phyloP scores from a whole-genome alignment of 2,329 filamentous ascomycete genomes.

The Ophiosphaerella herpotricha region DNA sequence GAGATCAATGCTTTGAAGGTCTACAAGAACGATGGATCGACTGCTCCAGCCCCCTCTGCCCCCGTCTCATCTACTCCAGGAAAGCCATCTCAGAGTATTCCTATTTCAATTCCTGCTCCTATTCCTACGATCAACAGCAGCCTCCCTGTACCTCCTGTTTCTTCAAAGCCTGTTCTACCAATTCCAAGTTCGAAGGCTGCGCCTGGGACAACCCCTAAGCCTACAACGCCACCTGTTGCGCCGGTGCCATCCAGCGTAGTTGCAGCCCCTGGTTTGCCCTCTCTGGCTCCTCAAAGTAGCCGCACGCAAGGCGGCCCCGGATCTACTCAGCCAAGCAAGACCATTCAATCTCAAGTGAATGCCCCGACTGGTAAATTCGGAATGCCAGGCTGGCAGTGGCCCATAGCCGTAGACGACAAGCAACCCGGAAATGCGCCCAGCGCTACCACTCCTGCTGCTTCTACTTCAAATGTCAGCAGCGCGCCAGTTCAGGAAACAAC shows the following conservation, averaged over 20 bases:
- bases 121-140: constrained; percentile 13
- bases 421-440: not conserved
- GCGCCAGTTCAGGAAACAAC: constrained; percentile 5
- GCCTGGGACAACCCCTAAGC: not conserved
- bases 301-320: not conserved
- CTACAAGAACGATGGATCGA: constrained; percentile 37
- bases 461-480: constrained; percentile 5
- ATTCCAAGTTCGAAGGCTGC: constrained; percentile 11
- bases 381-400: constrained; percentile 32
- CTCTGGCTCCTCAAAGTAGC: constrained; percentile 3
- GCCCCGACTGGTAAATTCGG: constrained; percentile 11
- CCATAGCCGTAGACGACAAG: constrained; percentile 5
- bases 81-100: constrained; percentile 16
- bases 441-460: constrained; percentile 4
- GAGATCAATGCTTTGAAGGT: constrained; percentile 58
- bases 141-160: constrained; percentile 6
- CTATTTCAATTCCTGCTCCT: constrained; percentile 12
- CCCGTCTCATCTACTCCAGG: constrained; percentile 7
- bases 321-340: constrained; percentile 5
- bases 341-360: constrained; percentile 7
- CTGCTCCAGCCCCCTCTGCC: constrained; percentile 10
- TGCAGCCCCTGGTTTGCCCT: constrained; percentile 1
- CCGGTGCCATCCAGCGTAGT: constrained; percentile 2
- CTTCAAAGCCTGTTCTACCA: constrained; percentile 10
- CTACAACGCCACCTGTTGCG: constrained; percentile 3